phyloP scores from a whole-genome alignment of 768 basidiomycete species.

The Lactifluus echinatus region DNA sequence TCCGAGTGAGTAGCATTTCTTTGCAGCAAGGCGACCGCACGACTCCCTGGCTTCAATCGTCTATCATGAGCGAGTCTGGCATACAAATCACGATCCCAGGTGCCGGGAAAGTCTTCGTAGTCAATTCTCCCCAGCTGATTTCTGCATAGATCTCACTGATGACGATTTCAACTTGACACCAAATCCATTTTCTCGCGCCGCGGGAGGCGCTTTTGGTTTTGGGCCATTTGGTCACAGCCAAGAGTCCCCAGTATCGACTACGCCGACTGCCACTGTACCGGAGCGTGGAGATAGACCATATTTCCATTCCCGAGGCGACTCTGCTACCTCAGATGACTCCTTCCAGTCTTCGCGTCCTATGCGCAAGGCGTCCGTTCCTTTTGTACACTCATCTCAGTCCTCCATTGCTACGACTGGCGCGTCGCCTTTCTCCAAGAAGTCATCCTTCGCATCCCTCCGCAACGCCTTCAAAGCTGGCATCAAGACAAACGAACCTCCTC shows the following conservation, averaged over 20 bases:
- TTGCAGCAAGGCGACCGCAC: background rate
- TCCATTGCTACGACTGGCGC: constrained; percentile 40
- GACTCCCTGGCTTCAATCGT: background rate
- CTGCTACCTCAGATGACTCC: constrained; percentile 71
- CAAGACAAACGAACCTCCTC: constrained; percentile 49
- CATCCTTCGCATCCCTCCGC: constrained; percentile 79
- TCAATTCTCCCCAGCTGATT: constrained; percentile 10
- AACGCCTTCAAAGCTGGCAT: constrained; percentile 77
- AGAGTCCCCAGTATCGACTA: constrained; percentile 58
- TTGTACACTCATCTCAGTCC: constrained; percentile 63
- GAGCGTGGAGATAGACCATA: constrained; percentile 49
- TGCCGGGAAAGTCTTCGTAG: constrained; percentile 18
- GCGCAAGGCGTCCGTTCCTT: constrained; percentile 41
- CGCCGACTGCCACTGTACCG: constrained; percentile 35
- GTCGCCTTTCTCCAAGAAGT: constrained; percentile 65
- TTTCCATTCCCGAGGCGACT: constrained; percentile 75
- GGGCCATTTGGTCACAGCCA: constrained; percentile 36
- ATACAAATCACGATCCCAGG: constrained; percentile 44
- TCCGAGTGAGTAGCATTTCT: background rate
- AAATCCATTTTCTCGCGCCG: constrained; percentile 60
- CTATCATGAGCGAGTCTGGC: constrained; percentile 29
- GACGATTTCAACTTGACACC: constrained; percentile 55
- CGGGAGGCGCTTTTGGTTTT: constrained; percentile 27
- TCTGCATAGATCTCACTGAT: constrained; percentile 62
- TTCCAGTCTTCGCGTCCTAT: constrained; percentile 42